Conservation (phyloP, 1,284 basidiomycete genomes). For the Austroboletus niveus region DNA sequence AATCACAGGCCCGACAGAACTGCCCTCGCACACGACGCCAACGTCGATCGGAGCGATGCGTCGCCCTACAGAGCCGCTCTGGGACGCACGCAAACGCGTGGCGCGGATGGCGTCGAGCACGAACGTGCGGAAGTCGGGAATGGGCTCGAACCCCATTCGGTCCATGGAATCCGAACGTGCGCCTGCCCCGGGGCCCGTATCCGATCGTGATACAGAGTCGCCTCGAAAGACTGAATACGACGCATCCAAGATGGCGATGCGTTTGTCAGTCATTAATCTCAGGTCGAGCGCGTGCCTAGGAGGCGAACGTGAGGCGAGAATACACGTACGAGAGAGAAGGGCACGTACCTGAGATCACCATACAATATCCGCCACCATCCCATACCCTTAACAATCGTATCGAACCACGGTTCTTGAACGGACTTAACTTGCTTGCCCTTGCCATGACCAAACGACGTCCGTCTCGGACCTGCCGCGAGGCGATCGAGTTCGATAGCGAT, state of each 20-base stretch:
- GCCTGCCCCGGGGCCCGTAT: not conserved
- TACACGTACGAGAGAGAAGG: not conserved
- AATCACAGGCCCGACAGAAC: constrained; percentile 47
- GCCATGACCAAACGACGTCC: constrained; percentile 24
- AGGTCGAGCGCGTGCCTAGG: constrained; percentile 76
- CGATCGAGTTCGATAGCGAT: constrained; percentile 68
- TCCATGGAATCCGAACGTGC: constrained; percentile 4
- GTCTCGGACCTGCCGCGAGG: constrained; percentile 38
- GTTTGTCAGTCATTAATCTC: constrained; percentile 64
- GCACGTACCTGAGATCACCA: constrained; percentile 52
- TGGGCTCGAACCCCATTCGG: constrained; percentile 49
- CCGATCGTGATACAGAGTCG: not conserved
- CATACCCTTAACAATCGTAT: constrained; percentile 71
- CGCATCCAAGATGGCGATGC: constrained; percentile 67
- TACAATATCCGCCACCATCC: constrained; percentile 80
- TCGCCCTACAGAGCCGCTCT: constrained; percentile 10
- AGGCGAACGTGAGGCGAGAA: not conserved
- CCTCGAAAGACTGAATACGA: constrained; percentile 56
- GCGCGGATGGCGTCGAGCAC: constrained; percentile 40
- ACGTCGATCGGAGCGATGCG: constrained; percentile 54
- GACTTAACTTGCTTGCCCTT: constrained; percentile 6
- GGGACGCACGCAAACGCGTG: constrained; percentile 10
- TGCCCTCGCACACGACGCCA: constrained; percentile 59
- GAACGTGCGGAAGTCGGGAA: constrained; percentile 56
- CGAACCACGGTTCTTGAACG: constrained; percentile 41